phyloP scores from a whole-genome alignment of 768 basidiomycete genomes.

The Astraeus odoratus region DNA sequence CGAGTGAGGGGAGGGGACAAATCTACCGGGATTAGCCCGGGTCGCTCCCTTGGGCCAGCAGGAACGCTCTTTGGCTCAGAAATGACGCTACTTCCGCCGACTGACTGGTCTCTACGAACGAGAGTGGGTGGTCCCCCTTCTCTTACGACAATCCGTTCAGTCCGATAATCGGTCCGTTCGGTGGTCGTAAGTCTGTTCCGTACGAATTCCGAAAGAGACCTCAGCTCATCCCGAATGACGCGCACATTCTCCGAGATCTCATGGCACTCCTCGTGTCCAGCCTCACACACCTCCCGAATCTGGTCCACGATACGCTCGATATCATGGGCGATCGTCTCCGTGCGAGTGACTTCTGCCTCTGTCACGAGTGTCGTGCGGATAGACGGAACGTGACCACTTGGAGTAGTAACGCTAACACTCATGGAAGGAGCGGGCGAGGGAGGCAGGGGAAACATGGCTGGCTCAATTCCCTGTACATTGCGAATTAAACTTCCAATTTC shows the following conservation, averaged over 20 bases:
- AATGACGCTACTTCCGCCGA: constrained; percentile 37
- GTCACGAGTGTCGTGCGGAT: constrained; percentile 41
- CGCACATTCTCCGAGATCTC: constrained; percentile 63
- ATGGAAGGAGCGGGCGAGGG: constrained; percentile 30
- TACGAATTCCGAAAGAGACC: constrained; percentile 52
- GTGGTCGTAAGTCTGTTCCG: constrained; percentile 30
- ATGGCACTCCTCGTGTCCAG: constrained; percentile 55
- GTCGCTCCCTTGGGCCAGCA: constrained; percentile 19
- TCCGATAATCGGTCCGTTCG: constrained; percentile 10
- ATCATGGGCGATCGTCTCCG: constrained; percentile 44
- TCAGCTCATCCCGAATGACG: constrained; percentile 63
- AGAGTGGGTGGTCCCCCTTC: constrained; percentile 10
- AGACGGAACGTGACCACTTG: constrained; percentile 41
- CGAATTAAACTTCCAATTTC: constrained; percentile 1
- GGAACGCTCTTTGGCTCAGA: constrained; percentile 26
- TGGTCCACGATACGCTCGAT: constrained; percentile 45
- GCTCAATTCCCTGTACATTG: constrained; percentile 18
- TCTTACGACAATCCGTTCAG: constrained; percentile 11
- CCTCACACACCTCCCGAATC: constrained; percentile 58
- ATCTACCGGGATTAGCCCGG: constrained; percentile 24
- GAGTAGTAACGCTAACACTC: constrained; percentile 46
- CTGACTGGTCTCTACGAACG: constrained; percentile 33
- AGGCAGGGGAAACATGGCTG: constrained; percentile 27
- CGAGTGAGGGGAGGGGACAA: constrained; percentile 39
- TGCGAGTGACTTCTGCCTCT: constrained; percentile 31